Conservation (phyloP, 495 filamentous ascomycete species). For the Talaromyces trachyspermus region DNA sequence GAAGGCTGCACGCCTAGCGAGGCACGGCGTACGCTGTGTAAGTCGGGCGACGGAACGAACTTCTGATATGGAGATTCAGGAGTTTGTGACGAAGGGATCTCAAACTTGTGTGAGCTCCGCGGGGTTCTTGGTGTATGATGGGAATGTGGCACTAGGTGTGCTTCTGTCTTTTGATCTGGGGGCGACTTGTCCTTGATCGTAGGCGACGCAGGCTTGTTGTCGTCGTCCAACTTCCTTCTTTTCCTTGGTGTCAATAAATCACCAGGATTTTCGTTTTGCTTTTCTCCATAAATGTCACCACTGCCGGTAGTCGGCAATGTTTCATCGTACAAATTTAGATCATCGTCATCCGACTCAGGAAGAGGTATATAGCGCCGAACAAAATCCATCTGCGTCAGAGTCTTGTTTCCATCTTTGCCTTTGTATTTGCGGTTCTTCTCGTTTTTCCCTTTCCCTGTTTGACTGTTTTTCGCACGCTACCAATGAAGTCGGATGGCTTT, state of each 20-base stretch:
- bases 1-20: slow-evolving; percentile 16
- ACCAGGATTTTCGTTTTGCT: background rate
- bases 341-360: slow-evolving; percentile 32
- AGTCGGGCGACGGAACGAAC: slow-evolving; percentile 34
- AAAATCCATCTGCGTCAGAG: slow-evolving; percentile 42
- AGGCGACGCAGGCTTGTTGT: background rate
- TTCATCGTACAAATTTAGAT: slow-evolving; percentile 29
- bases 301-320: slow-evolving; percentile 19
- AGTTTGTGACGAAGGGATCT: slow-evolving; percentile 41
- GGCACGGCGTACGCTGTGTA: slow-evolving; percentile 25
- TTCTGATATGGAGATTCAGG: slow-evolving; percentile 36
- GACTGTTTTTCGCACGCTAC: slow-evolving; percentile 2
- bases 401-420: slow-evolving; percentile 24
- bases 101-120: slow-evolving; percentile 22
- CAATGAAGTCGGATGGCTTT: background rate
- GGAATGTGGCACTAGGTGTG: background rate
- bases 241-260: slow-evolving; percentile 2
- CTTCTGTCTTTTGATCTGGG: background rate
- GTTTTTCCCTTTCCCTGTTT: background rate
- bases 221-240: slow-evolving; percentile 2
- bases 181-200: background rate
- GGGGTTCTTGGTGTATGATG: slow-evolving; percentile 24
- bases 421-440: slow-evolving; percentile 12
- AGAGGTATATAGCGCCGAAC: slow-evolving; percentile 34
- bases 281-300: background rate